Conservation (phyloP, 202 grass and related monocot genomes). For the Setaria viridis region DNA sequence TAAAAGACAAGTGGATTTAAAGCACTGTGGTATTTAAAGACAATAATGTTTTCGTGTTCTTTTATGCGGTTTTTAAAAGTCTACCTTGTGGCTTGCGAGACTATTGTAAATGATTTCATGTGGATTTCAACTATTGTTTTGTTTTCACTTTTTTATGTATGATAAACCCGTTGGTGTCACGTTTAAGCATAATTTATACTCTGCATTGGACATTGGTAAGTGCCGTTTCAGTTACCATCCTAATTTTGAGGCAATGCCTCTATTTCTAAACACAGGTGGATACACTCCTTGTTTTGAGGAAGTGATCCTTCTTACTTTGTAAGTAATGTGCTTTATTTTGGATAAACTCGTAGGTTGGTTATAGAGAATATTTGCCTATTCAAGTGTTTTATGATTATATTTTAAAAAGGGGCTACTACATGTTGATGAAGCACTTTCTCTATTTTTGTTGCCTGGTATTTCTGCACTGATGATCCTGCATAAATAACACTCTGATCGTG, state of each 20-base stretch:
- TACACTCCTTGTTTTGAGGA: neutral
- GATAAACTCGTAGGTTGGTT: conserved; percentile 16
- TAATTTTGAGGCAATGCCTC: conserved; percentile 11
- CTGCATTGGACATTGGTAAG: conserved; percentile 17
- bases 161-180: neutral
- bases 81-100: neutral
- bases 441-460: neutral
- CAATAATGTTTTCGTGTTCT: neutral
- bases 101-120: conserved; percentile 12
- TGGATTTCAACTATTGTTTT: neutral
- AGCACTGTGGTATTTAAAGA: conserved; percentile 39
- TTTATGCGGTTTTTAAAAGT: conserved; percentile 28
- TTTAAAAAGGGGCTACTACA: neutral
- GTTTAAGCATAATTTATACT: conserved; percentile 27
- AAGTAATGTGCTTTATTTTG: neutral
- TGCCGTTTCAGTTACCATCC: neutral
- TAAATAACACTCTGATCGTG: neutral
- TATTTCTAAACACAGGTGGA: conserved; percentile 22
- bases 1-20: conserved; percentile 71
- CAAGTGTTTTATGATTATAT: neutral
- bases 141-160: conserved; percentile 20
- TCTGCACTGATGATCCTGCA: neutral
- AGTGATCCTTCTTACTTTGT: conserved; percentile 18
- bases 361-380: neutral
- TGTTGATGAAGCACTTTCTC: neutral